Evolutionary conservation across 1,284 basidiomycete species (phyloP), one percentile per base, ranked within the genome.

Genomic region (Sporisorium sorghi): DNA sequence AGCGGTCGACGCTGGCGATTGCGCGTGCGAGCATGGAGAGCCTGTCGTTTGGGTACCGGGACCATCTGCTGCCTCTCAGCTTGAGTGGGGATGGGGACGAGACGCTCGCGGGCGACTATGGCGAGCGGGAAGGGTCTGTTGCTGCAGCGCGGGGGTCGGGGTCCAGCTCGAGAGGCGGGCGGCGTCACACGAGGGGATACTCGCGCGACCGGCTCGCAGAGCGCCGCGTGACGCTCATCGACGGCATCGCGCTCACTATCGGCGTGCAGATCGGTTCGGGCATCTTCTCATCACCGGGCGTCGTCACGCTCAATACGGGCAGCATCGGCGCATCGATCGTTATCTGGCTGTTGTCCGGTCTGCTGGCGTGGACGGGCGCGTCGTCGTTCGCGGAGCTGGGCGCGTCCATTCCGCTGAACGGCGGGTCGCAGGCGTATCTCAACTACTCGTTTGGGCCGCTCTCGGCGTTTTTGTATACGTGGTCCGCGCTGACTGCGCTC

Each of bases 361-460:
- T 78, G 0, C 71, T 84, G 14, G 80, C 82, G 0, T 78, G 82
- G 74, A 82, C 81, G 0, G 82, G 84, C 2, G 83, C 82, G 57
- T 61, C 93, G 93, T 86, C 93, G 90, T 58, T 87, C 91, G 75
- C 93, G n/a, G 81, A 84, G 54, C 85, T 79, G 5, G 87, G 87
- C 1, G 85, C 86, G 37, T 86, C 87, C 0, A 87, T 88, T 23
- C 87, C 87, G 0, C 70, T 87, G 9, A 87, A 94, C 77, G 83
- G 83, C 24, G 82, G 83, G 14, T 77, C 83, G 8, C 83, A 84
- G 84, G 94, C 91, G 17, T 92, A 98, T 84, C 89, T 97, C 37
- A 80, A 79, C 54, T 84, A 83, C 64, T 94, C 97, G 40, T 91
- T 92, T 44, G 93, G 92, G 5, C 88, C 97, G 0, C 79, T 83